Evolutionary conservation across 106 monocot species (phyloP), one percentile per base, ranked within the genome.

Genomic region (Dactylorhiza incarnata): DNA sequence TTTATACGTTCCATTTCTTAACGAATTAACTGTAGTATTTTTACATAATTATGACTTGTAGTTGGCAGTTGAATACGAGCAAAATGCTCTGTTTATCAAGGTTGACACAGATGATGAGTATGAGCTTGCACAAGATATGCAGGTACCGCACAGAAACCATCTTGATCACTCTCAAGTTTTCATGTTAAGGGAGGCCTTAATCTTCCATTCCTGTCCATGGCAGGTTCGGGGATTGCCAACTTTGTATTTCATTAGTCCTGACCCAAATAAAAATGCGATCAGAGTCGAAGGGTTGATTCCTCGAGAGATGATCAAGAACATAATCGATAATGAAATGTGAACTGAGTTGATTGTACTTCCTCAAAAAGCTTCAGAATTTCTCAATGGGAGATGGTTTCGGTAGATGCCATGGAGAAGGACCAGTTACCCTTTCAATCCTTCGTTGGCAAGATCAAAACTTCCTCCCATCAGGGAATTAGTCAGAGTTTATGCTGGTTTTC

Each of bases 51-150:
- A 54, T 74, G 37, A 22, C 15, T 78, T 78, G 56, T 79, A 87
- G 87, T 82, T 87, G 44, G 84, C 81, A 16, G 93, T 96, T 13
- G 96, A 96, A 76, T 96, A 93, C 43, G 93, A 89, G 71, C 78
- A 68, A 66, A 89, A 80, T 65, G 96, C 80, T 24, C 58, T 84
- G 5, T 89, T 96, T 76, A 81, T 96, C 23, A 96, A 96, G 85
- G 96, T 96, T 26, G 96, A 96, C 70, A 96, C 96, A 1, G 96
- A 96, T 79, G 93, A 96, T 17, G 96, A 96, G 69, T 91, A 91
- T 67, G 93, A 96, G 68, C 90, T 96, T 80, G 89, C 96, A 52
- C 83, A 76, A 68, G 87, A 91, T 74, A 85, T 87, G 87, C 87
- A 87, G 87, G 87, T 87, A 79, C 29, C 9, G 46, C 12, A 12